phyloP scores from a whole-genome alignment of 208 protist genomes.

The Borovskyia barvae region DNA sequence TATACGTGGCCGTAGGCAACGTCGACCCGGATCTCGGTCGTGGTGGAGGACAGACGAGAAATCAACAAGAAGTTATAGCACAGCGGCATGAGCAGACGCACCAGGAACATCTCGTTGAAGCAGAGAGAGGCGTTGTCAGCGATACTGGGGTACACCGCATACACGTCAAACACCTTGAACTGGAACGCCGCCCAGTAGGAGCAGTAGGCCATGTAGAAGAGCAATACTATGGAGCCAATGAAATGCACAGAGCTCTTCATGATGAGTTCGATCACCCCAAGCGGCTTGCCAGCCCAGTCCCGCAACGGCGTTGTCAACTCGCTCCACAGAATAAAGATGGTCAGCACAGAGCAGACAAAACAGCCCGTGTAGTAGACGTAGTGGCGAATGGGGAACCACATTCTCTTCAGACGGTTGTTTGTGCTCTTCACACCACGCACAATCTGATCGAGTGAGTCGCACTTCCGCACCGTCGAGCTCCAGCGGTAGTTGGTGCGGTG shows the following conservation, averaged over 20 bases:
- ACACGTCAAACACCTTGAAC: conserved; percentile 90
- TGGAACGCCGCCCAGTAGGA: conserved; percentile 90
- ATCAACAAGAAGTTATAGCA: conserved; percentile 92
- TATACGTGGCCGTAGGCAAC: conserved; percentile 89
- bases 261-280: conserved; percentile 76
- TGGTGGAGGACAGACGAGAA: conserved; percentile 46
- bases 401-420: conserved; percentile 52
- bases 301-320: conserved; percentile 82
- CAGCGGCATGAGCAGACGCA: conserved; percentile 89
- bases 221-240: conserved; percentile 73
- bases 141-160: conserved; percentile 85
- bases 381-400: conserved; percentile 71
- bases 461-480: conserved; percentile 65
- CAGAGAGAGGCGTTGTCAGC: conserved; percentile 87
- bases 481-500: conserved; percentile 80
- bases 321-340: conserved; percentile 82
- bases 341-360: conserved; percentile 55
- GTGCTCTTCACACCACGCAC: conserved; percentile 49
- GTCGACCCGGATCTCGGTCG: conserved; percentile 37
- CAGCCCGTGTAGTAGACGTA: conserved; percentile 60
- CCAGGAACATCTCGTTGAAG: conserved; percentile 87
- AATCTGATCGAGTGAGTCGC: conserved; percentile 67
- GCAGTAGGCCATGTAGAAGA: conserved; percentile 92
- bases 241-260: conserved; percentile 75
- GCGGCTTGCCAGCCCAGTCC: conserved; percentile 32